Conservation (phyloP, 768 basidiomycete genomes). For the Termitomyces sp. region DNA sequence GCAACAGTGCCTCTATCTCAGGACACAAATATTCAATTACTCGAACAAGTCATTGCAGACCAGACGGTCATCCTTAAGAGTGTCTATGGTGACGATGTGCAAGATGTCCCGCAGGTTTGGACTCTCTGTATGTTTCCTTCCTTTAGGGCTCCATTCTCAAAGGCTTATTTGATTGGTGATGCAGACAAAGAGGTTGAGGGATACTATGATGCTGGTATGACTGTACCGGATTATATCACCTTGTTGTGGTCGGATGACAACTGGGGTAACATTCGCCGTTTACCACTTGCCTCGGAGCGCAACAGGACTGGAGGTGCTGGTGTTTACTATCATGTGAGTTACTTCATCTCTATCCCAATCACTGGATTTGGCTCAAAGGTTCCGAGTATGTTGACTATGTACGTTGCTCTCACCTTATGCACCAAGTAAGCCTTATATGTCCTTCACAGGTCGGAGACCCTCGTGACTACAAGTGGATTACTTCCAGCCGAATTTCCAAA, state of each 20-base stretch:
- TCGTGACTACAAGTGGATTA: constrained; percentile 70
- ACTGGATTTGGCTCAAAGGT: neutral
- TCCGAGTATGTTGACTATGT: constrained; percentile 42
- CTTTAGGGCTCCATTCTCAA: neutral
- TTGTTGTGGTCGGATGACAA: constrained; percentile 73
- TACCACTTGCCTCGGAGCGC: constrained; percentile 46
- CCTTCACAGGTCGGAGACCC: constrained; percentile 53
- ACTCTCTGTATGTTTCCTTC: constrained; percentile 39
- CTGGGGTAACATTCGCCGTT: constrained; percentile 68
- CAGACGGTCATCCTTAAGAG: constrained; percentile 56
- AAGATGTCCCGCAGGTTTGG: constrained; percentile 63
- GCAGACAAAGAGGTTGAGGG: constrained; percentile 59
- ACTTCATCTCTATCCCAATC: neutral
- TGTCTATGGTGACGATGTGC: constrained; percentile 42
- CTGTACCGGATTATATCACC: constrained; percentile 59
- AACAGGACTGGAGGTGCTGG: constrained; percentile 66
- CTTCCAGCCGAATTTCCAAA: constrained; percentile 49
- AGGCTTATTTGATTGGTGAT: neutral
- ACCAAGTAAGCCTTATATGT: neutral
- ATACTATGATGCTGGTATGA: constrained; percentile 60
- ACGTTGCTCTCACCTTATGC: constrained; percentile 3
- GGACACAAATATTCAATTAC: constrained; percentile 41
- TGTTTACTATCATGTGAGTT: constrained; percentile 60
- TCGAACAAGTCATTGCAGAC: constrained; percentile 52
- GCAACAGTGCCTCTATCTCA: constrained; percentile 46